Conservation (phyloP, 2,329 filamentous ascomycete genomes). For the Beauveria scarabaeidicola region DNA sequence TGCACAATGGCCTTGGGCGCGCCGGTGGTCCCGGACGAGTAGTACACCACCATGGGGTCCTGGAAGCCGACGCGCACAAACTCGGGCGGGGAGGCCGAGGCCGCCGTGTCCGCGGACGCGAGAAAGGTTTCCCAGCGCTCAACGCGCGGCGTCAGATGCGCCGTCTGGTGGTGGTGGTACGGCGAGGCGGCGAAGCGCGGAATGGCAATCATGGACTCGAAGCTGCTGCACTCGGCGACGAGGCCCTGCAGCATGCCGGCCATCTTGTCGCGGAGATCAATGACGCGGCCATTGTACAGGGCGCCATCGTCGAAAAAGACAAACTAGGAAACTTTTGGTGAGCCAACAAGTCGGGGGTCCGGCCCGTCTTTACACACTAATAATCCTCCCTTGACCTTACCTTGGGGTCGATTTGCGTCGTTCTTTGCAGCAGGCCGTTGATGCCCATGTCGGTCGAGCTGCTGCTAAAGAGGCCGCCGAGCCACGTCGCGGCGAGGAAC, state of each 20-base stretch:
- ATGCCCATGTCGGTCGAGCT: constrained; percentile 79
- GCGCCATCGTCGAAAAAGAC: constrained; percentile 79
- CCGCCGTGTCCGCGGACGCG: constrained; percentile 17
- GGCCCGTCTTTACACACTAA: no score
- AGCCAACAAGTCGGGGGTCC: no score
- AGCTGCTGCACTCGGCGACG: constrained; percentile 45
- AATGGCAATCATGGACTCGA: constrained; percentile 56
- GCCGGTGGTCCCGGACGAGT: constrained; percentile 74
- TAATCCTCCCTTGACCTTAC: constrained; percentile 22
- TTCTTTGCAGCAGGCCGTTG: constrained; percentile 65
- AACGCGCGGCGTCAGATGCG: constrained; percentile 37
- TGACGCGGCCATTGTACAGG: constrained; percentile 68
- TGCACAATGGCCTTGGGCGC: constrained; percentile 83
- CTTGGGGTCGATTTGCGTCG: constrained; percentile 66
- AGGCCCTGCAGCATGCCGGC: constrained; percentile 59
- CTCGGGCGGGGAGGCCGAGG: constrained; percentile 26
- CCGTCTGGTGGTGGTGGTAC: constrained; percentile 54
- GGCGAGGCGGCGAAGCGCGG: constrained; percentile 49
- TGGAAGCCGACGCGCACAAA: constrained; percentile 59
- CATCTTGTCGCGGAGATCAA: constrained; percentile 69
- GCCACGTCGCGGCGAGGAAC: constrained; percentile 58
- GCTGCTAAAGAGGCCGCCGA: constrained; percentile 69
- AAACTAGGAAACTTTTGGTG: constrained; percentile 34
- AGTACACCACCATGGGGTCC: constrained; percentile 71
- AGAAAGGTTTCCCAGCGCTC: constrained; percentile 40